These are phyloP conservation scores for Dactylonectria estremocensis DNA, from an alignment of 2,329 filamentous ascomycete genomes.

Conservation along the genomic window DNA sequence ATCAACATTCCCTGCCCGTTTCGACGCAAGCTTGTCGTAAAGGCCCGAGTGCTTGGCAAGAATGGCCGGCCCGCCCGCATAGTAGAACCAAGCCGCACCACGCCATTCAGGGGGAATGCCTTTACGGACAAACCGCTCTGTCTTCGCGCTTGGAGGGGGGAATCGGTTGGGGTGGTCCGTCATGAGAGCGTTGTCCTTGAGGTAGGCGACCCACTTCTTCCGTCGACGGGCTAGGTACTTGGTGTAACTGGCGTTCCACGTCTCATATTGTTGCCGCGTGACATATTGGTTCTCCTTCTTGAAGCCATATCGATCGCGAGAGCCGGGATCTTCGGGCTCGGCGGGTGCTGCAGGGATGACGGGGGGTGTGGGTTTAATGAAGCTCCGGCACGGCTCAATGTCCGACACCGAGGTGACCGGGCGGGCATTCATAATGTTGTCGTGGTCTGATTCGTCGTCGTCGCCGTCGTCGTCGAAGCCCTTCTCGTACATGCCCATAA, in stretches of 20 bases:
- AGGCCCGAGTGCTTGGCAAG: conserved; percentile 82
- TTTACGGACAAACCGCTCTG: conserved; percentile 94
- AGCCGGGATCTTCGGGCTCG: conserved; percentile 64
- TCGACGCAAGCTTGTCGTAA: conserved; percentile 79
- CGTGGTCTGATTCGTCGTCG: conserved; percentile 54
- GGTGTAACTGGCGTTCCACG: conserved; percentile 83
- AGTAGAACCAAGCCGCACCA: conserved; percentile 98
- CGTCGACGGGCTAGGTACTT: too few species aligned
- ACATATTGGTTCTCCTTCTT: conserved; percentile 85
- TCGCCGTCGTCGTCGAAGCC: conserved; percentile 69
- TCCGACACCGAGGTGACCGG: conserved; percentile 55
- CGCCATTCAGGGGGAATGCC: conserved; percentile 95
- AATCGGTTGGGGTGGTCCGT: conserved; percentile 83
- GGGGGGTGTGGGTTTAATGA: conserved; percentile 13
- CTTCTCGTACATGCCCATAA: conserved; percentile 79
- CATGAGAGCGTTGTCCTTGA: conserved; percentile 82
- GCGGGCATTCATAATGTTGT: conserved; percentile 48
- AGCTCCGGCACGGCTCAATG: conserved; percentile 33
- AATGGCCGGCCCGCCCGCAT: conserved; percentile 88
- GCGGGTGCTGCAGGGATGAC: conserved; percentile 42
- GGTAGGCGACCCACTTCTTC: conserved; percentile 86
- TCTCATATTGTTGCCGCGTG: conserved; percentile 82
- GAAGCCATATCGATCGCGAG: too few species aligned
- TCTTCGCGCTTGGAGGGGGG: conserved; percentile 83
- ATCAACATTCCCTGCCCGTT: conserved; percentile 79